Evolutionary conservation across 192 early-diverging fungal species (phyloP), one percentile per base, ranked within the genome.

Genomic region (Endogone sp.): DNA sequence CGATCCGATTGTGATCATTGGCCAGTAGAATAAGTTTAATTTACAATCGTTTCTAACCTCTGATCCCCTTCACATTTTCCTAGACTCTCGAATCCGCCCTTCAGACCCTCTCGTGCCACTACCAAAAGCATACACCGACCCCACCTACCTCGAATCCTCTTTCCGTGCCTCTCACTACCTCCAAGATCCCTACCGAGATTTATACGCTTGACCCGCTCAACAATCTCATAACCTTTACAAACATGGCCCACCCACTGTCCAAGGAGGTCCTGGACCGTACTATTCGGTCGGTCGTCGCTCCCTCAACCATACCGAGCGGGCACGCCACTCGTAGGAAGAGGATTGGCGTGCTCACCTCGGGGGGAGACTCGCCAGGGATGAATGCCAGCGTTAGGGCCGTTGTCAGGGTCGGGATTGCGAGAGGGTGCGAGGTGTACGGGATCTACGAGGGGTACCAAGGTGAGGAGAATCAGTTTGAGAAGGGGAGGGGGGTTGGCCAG

Each of bases 361-460:
- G 97, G 29, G 97, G 97, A 30, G 97, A 99, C 75, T 90, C 92
- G 11, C 92, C 90, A n/a, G 97, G 97, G 27, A 99, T 99, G 97
- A 99, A 99, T 71, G 91, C 97, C 25, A 91, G 90, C 26, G 97
- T 99, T 28, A 84, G 97, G 26, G 88, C 91, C 8, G 92, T 97
- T 26, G 95, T 95, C 16, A 88, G 97, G 27, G 89, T 94, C 70
- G 89, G 93, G 2, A 89, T 97, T 69, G 83, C 90, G 22, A 84
- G 88, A 23, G 91, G 86, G 8, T 96, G 93, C 77, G 82, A 91
- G 27, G 90, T 94, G 2, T 99, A 86, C 77, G 91, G 90, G 11
- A 91, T 99, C 64, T 94, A 94, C 71, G 97, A 99, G 71, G 97
- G 97, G 16, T 99, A 97, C 74, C 92, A 97, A 80, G 94, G 85